These are phyloP conservation scores for Penicillium sp. DNA, from an alignment of 2,329 filamentous ascomycete species.

Conservation along the genomic window DNA sequence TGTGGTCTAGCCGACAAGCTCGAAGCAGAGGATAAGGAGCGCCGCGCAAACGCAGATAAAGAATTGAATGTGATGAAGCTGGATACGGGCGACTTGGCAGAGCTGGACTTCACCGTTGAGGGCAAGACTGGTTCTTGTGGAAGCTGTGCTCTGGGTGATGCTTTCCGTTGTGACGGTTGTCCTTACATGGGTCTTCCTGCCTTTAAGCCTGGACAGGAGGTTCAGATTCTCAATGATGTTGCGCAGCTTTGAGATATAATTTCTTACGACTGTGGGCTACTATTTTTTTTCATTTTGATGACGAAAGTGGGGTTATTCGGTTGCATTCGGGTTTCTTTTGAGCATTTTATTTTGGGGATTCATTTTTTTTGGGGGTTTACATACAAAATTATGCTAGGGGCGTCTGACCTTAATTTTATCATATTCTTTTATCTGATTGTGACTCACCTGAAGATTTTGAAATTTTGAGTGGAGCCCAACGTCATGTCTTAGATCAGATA, in stretches of 20 bases:
- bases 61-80: slow-evolving; percentile 60
- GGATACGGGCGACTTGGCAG: slow-evolving; percentile 69
- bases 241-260: slow-evolving; percentile 65
- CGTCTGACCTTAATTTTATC: not conserved
- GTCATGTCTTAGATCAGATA: slow-evolving; percentile 9
- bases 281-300: slow-evolving; percentile 4
- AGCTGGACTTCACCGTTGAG: slow-evolving; percentile 96
- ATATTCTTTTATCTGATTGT: not conserved
- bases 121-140: slow-evolving; percentile 94
- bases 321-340: not conserved
- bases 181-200: slow-evolving; percentile 90
- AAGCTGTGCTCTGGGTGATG: slow-evolving; percentile 90
- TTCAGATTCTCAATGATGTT: slow-evolving; percentile 80
- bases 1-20: slow-evolving; percentile 86
- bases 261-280: not conserved
- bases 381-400: slow-evolving; percentile 7
- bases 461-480: slow-evolving; percentile 8
- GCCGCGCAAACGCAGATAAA: slow-evolving; percentile 64
- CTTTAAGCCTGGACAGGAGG: slow-evolving; percentile 96
- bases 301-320: slow-evolving; percentile 1
- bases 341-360: not conserved
- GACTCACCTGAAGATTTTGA: not conserved
- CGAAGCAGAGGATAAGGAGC: slow-evolving; percentile 76
- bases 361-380: not conserved
- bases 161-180: slow-evolving; percentile 72